Evolutionary conservation across 257 asterid genomes (phyloP), one percentile per base, ranked within the genome.

Genomic region (Solanum chaucha): DNA sequence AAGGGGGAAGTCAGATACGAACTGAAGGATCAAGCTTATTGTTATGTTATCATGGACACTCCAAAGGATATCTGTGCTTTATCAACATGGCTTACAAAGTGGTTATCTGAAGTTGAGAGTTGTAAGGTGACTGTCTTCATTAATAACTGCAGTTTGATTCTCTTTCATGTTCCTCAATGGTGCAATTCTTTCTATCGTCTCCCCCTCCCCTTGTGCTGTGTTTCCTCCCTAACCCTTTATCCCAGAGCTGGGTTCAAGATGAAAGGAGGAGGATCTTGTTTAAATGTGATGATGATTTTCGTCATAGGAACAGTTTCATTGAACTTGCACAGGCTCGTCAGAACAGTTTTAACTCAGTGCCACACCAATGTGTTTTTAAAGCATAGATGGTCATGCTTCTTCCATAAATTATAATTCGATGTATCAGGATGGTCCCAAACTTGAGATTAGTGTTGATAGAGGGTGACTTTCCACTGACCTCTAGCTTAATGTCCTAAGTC

Each of bases 1-100:
- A 95, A 93, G 92, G 96, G 98, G 89, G 99, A 97, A 90, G 91
- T 97, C 84, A 90, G 98, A 30, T 97, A 94, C 84, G 98, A 97
- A 87, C 86, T 97, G 92, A 95, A 95, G 94, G 99, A 97, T 92
- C 97, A 92, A 59, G 99, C 99, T 84, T 93, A 91, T 83, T 94
- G 99, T 87, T 97, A 92, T 86, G 91, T 75, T 87, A 85, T 95
- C 46, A 44, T 88, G 86, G 91, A 91, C 83, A 91, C 92, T 70
- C 99, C 99, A 22, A 89, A 90, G 71, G 98, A 97, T 91, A 88
- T 94, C 48, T 95, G 99, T 92, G 91, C 95, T 90, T 89, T 97
- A 90, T 94, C 98, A 87, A 92, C 93, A 78, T 91, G 87, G 46
- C 92, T 94, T 55, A 87, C 98, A 20, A 93, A 90, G 86, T 97